phyloP scores from a whole-genome alignment of 2,329 filamentous ascomycete genomes.

The Emericellopsis atlantica region DNA sequence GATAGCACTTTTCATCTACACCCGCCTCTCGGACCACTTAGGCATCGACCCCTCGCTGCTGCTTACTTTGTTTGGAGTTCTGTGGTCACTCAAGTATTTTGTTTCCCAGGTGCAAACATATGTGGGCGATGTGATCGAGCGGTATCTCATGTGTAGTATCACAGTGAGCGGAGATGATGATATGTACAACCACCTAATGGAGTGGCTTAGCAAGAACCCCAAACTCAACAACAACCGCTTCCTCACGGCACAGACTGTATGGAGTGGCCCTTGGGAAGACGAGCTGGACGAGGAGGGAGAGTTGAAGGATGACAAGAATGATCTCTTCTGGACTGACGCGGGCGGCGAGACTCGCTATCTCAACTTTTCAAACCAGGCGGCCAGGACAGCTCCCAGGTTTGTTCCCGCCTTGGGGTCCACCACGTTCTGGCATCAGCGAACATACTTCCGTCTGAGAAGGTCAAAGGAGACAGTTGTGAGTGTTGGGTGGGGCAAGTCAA shows the following conservation, averaged over 20 bases:
- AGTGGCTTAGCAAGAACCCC: slow-evolving; percentile 42
- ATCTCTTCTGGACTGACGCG: slow-evolving; percentile 22
- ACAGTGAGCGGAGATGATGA: slow-evolving; percentile 42
- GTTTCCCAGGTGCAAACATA: slow-evolving; percentile 19
- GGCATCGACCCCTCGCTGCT: slow-evolving; percentile 36
- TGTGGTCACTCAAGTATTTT: slow-evolving; percentile 31
- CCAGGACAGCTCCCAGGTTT: slow-evolving; percentile 37
- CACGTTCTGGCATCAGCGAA: slow-evolving; percentile 39
- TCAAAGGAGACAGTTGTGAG: slow-evolving; percentile 28
- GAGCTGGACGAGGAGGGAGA: slow-evolving; percentile 28
- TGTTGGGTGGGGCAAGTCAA: slow-evolving; percentile 17
- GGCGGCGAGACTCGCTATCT: slow-evolving; percentile 30
- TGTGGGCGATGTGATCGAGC: slow-evolving; percentile 21
- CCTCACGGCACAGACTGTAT: slow-evolving; percentile 42
- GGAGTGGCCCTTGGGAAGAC: slow-evolving; percentile 43
- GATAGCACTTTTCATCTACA: slow-evolving; percentile 30
- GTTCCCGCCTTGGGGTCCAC: slow-evolving; percentile 40
- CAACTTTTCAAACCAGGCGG: slow-evolving; percentile 47
- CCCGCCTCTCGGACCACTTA: slow-evolving; percentile 27
- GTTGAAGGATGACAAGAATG: slow-evolving; percentile 8
- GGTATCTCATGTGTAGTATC: slow-evolving; percentile 37
- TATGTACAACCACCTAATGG: slow-evolving; percentile 45
- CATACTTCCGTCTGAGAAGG: slow-evolving; percentile 34
- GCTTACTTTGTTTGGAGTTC: slow-evolving; percentile 28
- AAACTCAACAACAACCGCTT: slow-evolving; percentile 36